These are phyloP conservation scores for Tetraselmis striata DNA, from an alignment of 139 green algal genomes.

Conservation along the genomic window DNA sequence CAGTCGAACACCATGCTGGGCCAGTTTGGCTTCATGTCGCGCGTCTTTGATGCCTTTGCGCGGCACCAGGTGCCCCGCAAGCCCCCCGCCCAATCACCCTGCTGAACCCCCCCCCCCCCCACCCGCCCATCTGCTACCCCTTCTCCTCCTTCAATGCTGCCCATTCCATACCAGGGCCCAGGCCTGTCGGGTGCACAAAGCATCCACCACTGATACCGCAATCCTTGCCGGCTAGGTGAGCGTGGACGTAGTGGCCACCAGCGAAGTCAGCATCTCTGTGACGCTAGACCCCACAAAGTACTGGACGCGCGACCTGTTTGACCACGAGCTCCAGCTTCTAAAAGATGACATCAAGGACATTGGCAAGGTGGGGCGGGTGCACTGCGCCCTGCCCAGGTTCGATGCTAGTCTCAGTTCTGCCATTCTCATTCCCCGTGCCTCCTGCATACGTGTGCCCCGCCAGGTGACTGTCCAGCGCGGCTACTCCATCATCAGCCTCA, in stretches of 20 bases:
- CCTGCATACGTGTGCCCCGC: too few relatives aligned
- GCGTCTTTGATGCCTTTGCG: slow-evolving; percentile 19
- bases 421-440: too few relatives aligned
- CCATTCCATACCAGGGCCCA: too few relatives aligned
- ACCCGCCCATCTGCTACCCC: too few relatives aligned
- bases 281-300: slow-evolving; percentile 14
- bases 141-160: too few relatives aligned
- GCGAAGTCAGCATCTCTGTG: slow-evolving; percentile 54
- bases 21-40: slow-evolving; percentile 67
- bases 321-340: slow-evolving; percentile 73
- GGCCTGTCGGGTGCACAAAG: too few relatives aligned
- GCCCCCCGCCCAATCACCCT: neutral
- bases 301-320: slow-evolving; percentile 59
- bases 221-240: neutral
- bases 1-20: slow-evolving; percentile 77
- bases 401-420: too few relatives aligned
- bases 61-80: slow-evolving; percentile 6
- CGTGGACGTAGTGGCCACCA: slow-evolving; percentile 95
- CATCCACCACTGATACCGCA: neutral
- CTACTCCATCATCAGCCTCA: slow-evolving; percentile 86
- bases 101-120: too few relatives aligned
- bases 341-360: slow-evolving; percentile 57
- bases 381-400: neutral
- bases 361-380: slow-evolving; percentile 31
- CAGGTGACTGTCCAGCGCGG: slow-evolving; percentile 37